Conservation (phyloP, 352 stramenopile species). For the Pilasporangium apinafurcum region DNA sequence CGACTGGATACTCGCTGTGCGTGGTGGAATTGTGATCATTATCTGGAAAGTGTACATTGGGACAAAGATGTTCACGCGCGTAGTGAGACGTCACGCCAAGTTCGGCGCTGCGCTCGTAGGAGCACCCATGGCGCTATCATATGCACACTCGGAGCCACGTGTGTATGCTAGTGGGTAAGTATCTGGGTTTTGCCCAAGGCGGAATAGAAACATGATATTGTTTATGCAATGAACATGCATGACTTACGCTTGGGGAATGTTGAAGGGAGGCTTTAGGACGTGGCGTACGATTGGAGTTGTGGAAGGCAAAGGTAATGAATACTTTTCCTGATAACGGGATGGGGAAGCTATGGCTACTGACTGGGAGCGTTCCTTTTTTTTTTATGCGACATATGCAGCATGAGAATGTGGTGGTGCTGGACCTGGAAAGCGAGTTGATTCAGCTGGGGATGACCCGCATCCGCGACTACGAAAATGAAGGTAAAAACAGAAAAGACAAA, state of each 20-base stretch:
- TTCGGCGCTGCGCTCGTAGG: constrained; percentile 27
- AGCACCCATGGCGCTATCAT: constrained; percentile 22
- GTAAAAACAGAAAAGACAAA: too few relatives aligned
- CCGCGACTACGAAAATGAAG: constrained; percentile 65
- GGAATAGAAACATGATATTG: neutral
- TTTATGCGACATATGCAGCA: constrained; percentile 25
- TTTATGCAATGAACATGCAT: neutral
- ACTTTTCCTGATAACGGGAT: neutral
- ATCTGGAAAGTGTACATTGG: too few relatives aligned
- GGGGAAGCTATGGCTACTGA: neutral
- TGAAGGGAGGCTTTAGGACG: constrained; percentile 67
- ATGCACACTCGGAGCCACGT: constrained; percentile 36
- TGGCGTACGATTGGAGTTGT: constrained; percentile 76
- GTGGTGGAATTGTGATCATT: too few relatives aligned
- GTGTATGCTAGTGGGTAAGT: constrained; percentile 68
- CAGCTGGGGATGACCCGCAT: constrained; percentile 79
- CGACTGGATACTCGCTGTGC: too few relatives aligned
- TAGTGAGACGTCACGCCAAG: constrained; percentile 20
- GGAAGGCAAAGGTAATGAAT: constrained; percentile 86
- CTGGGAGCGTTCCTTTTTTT: neutral
- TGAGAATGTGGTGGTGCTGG: constrained; percentile 81
- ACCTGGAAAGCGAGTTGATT: constrained; percentile 81
- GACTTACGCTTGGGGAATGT: neutral
- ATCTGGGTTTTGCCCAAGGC: too few relatives aligned
- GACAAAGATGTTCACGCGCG: constrained; percentile 34